These are phyloP conservation scores for Ananas comosus DNA, from an alignment of 176 grass and related monocot species.

Conservation along the genomic window DNA sequence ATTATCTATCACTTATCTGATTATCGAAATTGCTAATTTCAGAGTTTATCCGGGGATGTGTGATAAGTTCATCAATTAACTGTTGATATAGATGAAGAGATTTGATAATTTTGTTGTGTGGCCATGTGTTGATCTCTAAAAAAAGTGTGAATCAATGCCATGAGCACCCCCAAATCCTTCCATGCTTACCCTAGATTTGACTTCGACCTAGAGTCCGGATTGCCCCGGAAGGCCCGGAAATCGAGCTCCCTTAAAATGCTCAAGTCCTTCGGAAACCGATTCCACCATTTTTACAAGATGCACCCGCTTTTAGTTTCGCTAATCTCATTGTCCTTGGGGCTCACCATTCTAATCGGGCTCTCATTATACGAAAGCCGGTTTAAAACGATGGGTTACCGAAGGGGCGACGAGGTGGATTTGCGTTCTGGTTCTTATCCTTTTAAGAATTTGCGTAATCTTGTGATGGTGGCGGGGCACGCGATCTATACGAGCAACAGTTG, in stretches of 20 bases:
- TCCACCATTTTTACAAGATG: slow-evolving; percentile 50
- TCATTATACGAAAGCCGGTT: slow-evolving; percentile 72
- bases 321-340: slow-evolving; percentile 46
- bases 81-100: not conserved
- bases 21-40: not conserved
- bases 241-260: slow-evolving; percentile 28
- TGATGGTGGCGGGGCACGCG: slow-evolving; percentile 90
- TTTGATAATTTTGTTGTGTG: not conserved
- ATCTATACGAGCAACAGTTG: slow-evolving; percentile 66
- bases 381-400: slow-evolving; percentile 33
- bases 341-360: slow-evolving; percentile 46
- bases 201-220: slow-evolving; percentile 67
- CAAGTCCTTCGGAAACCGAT: slow-evolving; percentile 22
- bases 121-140: not conserved
- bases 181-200: slow-evolving; percentile 65
- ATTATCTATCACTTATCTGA: not conserved
- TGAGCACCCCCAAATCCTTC: slow-evolving; percentile 69
- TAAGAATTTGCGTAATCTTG: slow-evolving; percentile 48
- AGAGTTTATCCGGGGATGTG: not conserved
- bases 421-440: slow-evolving; percentile 37
- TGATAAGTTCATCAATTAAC: not conserved
- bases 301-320: slow-evolving; percentile 57
- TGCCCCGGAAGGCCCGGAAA: slow-evolving; percentile 42
- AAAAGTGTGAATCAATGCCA: not conserved
- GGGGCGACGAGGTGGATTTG: slow-evolving; percentile 11